Percentiles rank a stretch among this genome's conserved stretches.
These are phyloP conservation scores for Afroboletus lepidellus DNA, from an alignment of 1,284 basidiomycete genomes.

Conservation along the genomic window DNA sequence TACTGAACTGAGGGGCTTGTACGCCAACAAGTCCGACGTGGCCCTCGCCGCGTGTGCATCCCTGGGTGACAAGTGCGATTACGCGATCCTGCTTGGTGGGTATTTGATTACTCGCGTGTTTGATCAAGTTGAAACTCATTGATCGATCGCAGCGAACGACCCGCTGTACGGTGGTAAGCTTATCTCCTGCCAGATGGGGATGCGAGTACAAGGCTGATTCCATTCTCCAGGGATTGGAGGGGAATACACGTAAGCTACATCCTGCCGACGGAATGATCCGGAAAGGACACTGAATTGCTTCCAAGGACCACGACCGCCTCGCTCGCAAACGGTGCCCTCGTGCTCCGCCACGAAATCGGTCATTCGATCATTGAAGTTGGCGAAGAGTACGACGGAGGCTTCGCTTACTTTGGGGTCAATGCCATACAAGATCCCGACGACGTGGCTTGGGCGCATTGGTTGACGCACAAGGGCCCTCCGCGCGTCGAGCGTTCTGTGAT, in stretches of 20 bases:
- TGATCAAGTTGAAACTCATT: conserved; percentile 9
- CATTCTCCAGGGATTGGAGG: conserved; percentile 64
- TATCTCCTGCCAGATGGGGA: background rate
- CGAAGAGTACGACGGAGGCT: conserved; percentile 86
- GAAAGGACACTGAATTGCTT: background rate
- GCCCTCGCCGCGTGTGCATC: conserved; percentile 69
- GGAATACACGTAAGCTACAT: conserved; percentile 66
- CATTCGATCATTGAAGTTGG: conserved; percentile 80
- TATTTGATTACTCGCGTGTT: background rate
- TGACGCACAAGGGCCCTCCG: conserved; percentile 42
- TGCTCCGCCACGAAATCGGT: conserved; percentile 81
- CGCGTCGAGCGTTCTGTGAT: conserved; percentile 72
- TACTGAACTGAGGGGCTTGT: conserved; percentile 77
- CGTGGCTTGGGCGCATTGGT: conserved; percentile 74
- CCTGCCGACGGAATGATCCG: conserved; percentile 6
- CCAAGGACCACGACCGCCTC: conserved; percentile 77
- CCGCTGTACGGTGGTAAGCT: conserved; percentile 73
- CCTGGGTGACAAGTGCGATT: conserved; percentile 69
- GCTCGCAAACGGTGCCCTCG: conserved; percentile 72
- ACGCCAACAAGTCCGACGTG: conserved; percentile 64
- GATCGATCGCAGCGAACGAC: conserved; percentile 62
- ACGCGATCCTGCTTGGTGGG: conserved; percentile 72
- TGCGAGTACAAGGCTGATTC: background rate
- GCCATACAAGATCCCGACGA: conserved; percentile 47
- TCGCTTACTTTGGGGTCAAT: conserved; percentile 74